These are phyloP conservation scores for Plasmodium adleri DNA, from an alignment of 169 alveolate genomes.

Conservation along the genomic window DNA sequence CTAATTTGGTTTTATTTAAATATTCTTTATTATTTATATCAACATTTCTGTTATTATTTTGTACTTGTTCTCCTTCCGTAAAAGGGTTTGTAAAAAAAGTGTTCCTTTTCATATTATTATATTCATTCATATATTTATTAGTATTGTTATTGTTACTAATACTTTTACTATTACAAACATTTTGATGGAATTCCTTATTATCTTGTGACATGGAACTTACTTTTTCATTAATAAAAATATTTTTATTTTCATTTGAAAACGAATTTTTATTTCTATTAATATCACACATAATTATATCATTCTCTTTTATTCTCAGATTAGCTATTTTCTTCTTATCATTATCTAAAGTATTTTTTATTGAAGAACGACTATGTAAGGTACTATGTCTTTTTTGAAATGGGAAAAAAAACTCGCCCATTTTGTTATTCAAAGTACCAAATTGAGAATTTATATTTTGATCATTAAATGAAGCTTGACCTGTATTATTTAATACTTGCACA, in stretches of 20 bases:
- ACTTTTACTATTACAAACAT: not conserved
- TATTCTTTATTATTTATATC: constrained; percentile 21
- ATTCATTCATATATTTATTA: constrained; percentile 12
- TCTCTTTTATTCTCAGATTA: constrained; percentile 16
- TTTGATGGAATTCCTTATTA: not conserved
- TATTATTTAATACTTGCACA: not conserved
- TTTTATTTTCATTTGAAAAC: constrained; percentile 6
- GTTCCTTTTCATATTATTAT: constrained; percentile 12
- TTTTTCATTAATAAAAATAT: constrained; percentile 8
- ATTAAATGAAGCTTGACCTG: not conserved
- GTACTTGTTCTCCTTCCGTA: constrained; percentile 3
- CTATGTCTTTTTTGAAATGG: constrained; percentile 58
- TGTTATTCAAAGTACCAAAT: constrained; percentile 1
- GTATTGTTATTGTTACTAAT: constrained; percentile 12
- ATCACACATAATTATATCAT: constrained; percentile 6
- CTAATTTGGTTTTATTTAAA: not conserved
- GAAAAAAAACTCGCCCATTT: constrained; percentile 15
- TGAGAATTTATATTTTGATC: constrained; percentile 29
- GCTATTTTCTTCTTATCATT: constrained; percentile 15
- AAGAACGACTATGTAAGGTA: constrained; percentile 16
- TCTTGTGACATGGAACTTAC: not conserved
- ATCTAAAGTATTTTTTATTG: constrained; percentile 19
- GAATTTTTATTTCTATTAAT: constrained; percentile 4
- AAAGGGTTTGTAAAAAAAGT: constrained; percentile 16
- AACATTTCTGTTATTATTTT: constrained; percentile 12